phyloP scores from a whole-genome alignment of 164 flowering plant species.

The Brasenia schreberi region DNA sequence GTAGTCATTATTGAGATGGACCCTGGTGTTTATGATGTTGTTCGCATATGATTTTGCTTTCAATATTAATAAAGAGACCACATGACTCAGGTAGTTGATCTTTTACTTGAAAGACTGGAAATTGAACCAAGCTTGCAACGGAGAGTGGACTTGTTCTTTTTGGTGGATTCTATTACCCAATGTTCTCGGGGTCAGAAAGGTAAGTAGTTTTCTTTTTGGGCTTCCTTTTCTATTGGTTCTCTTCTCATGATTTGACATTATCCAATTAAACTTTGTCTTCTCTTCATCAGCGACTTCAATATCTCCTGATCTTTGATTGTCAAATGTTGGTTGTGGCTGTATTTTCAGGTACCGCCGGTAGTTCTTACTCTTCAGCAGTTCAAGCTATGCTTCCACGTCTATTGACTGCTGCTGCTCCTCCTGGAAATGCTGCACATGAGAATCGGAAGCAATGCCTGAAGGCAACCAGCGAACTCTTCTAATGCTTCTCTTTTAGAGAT shows the following conservation, averaged over 20 bases:
- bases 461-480: constrained; percentile 22
- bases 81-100: constrained; percentile 56
- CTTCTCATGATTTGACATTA: background rate
- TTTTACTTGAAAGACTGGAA: constrained; percentile 53
- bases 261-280: background rate
- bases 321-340: background rate
- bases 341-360: constrained; percentile 51
- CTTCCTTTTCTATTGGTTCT: background rate
- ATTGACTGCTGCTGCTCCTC: constrained; percentile 86
- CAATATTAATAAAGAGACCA: too few relatives aligned
- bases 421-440: constrained; percentile 63
- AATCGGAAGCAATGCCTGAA: constrained; percentile 93
- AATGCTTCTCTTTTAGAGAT: background rate
- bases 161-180: constrained; percentile 90
- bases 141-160: constrained; percentile 83
- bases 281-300: background rate
- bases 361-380: constrained; percentile 58
- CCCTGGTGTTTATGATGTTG: background rate
- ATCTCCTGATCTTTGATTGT: background rate
- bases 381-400: constrained; percentile 65
- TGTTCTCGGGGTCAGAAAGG: constrained; percentile 82
- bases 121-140: constrained; percentile 53
- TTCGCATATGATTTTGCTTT: background rate
- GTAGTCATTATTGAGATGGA: background rate
- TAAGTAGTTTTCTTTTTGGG: constrained; percentile 8